Base-by-base conservation (phyloP, 192 early-diverging fungal species). In the Allomyces javanicus region DNA sequence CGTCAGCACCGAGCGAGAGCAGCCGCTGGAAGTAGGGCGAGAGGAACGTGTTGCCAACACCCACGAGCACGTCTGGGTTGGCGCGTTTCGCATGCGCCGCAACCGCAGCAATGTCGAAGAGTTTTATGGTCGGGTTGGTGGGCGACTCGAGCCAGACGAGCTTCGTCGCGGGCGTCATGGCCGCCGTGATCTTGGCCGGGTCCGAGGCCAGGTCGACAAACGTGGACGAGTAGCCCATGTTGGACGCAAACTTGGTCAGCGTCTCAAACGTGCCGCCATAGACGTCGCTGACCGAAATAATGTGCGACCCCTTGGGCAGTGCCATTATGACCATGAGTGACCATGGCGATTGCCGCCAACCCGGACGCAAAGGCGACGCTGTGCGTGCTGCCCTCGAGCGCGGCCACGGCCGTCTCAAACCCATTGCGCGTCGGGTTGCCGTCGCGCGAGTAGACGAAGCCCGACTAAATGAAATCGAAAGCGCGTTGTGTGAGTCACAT, bases 251-350 rank as follows among this genome's bases (percentile, higher is more conserved):
- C 79, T 88, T 89, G 76, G 82, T 87, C 69, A 92, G 82, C 75
- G 89, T 91, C 61, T 89, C 89, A 72, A 86, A 87, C 27, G 90
- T 91, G 67, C 90, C 90, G 74, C 90, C 90, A 67, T 92, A 92
- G 24, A 92, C 90, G 71, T 92, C 90, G 77, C 90, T 88, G 64
- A 92, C 88, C 70, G 85, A 86, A 69, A 90, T 83, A 9, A 91
- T 76, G 68, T 92, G 90, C 25, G 83, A 79, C 24, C 88, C 88
- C 9, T 74, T 72, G 61, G 77, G 78, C 63, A 92, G 72, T 44
- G 84, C 76, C 67, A 79, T 87, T 62, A 91, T 75, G 40, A 92
- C 77, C 24, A 88, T 86, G 19, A 88, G 90, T 75, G 40, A 92
- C 77, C 24, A 88, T 86, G 19, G 89, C 85, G 22, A 89, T 92